phyloP scores from a whole-genome alignment of 257 asterid species.

The Solanum tarapatanum region DNA sequence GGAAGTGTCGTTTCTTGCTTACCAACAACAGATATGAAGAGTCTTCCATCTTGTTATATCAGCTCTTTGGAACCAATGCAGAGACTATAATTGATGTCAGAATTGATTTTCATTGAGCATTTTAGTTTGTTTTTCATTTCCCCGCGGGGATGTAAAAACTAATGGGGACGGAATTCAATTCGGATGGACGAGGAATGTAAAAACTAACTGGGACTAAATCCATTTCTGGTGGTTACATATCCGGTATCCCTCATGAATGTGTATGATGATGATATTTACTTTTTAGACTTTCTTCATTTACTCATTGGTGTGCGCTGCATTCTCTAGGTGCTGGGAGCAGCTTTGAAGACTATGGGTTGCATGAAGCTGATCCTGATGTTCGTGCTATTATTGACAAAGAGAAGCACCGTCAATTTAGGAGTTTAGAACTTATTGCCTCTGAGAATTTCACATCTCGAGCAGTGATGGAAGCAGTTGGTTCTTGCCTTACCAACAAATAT shows the following conservation, averaged over 20 bases:
- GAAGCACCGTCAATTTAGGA: slow-evolving; percentile 82
- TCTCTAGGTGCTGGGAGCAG: slow-evolving; percentile 40
- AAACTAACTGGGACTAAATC: not conserved
- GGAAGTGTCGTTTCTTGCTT: not conserved
- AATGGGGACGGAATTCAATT: not conserved
- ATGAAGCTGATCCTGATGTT: slow-evolving; percentile 73
- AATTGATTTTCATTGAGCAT: not conserved
- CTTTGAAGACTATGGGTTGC: slow-evolving; percentile 51
- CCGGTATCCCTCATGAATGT: not conserved
- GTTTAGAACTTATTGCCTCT: slow-evolving; percentile 90
- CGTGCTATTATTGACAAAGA: slow-evolving; percentile 58
- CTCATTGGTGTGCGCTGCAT: not conserved
- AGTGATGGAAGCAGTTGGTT: slow-evolving; percentile 99
- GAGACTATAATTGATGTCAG: not conserved
- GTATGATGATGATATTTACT: not conserved
- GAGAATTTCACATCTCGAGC: slow-evolving; percentile 96
- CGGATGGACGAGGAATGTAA: not conserved
- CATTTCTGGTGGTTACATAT: not conserved
- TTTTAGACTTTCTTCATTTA: not conserved
- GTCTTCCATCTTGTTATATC: not conserved
- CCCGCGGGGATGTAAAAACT: not conserved
- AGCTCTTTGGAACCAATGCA: not conserved
- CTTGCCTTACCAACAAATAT: slow-evolving; percentile 92
- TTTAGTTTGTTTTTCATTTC: not conserved
- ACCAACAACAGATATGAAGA: not conserved